These are phyloP conservation scores for Camellia granthamiana DNA, from an alignment of 148 eudicot genomes.

Conservation along the genomic window DNA sequence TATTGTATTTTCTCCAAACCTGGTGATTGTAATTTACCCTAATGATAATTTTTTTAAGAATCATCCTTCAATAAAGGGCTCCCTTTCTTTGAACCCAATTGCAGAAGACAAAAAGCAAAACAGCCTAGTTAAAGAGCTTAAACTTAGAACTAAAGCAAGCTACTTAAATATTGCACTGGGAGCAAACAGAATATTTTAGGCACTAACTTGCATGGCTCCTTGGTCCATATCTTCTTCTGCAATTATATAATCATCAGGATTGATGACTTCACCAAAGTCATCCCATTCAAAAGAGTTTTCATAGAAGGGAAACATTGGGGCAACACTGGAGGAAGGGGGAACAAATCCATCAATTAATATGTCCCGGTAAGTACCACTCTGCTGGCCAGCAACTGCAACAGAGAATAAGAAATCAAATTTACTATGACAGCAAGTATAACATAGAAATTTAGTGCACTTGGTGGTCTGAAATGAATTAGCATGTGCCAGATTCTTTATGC, in stretches of 20 bases:
- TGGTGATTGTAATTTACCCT: too few species aligned
- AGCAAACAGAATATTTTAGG: slow-evolving; percentile 11
- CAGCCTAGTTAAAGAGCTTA: not conserved
- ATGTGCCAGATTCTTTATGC: not conserved
- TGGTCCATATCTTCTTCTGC: slow-evolving; percentile 88
- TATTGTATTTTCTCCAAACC: too few species aligned
- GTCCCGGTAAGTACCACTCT: slow-evolving; percentile 58
- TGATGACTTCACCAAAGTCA: slow-evolving; percentile 97
- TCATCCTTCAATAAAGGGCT: not conserved
- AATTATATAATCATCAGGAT: slow-evolving; percentile 85
- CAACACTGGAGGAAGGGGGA: slow-evolving; percentile 69
- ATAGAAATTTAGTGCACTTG: not conserved
- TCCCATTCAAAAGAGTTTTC: slow-evolving; percentile 74
- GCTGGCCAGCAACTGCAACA: slow-evolving; percentile 46
- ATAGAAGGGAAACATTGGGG: slow-evolving; percentile 91
- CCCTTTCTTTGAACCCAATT: not conserved
- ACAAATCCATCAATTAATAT: slow-evolving; percentile 85
- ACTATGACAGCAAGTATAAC: not conserved
- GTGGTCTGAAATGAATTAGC: not conserved
- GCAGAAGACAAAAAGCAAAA: not conserved
- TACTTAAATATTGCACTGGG: not conserved
- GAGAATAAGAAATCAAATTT: slow-evolving; percentile 9
- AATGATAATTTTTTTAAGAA: too few species aligned
- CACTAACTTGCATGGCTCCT: slow-evolving; percentile 53
- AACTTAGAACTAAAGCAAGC: not conserved